phyloP scores from a whole-genome alignment of 495 filamentous ascomycete species.

The Penicillium diatomitis region DNA sequence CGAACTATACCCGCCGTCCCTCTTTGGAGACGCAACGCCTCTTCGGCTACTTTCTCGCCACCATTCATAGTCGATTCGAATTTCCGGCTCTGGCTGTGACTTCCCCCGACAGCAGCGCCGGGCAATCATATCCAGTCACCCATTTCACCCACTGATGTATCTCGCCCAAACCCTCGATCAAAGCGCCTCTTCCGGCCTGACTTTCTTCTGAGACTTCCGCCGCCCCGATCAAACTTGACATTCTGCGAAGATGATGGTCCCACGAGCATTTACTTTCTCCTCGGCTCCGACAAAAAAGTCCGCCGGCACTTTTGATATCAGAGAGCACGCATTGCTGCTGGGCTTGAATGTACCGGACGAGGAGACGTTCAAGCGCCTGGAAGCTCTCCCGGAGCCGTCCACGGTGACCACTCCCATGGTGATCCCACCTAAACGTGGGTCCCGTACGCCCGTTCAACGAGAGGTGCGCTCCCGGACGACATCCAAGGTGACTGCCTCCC shows the following conservation, averaged over 20 bases:
- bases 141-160: conserved; percentile 31
- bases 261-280: conserved; percentile 34
- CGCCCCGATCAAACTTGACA: neutral
- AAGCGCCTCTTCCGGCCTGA: conserved; percentile 38
- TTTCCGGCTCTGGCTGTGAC: conserved; percentile 1
- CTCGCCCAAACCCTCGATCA: conserved; percentile 39
- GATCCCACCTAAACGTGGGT: conserved; percentile 33
- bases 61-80: conserved; percentile 3
- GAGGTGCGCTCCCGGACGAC: conserved; percentile 12
- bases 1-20: neutral
- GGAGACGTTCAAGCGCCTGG: conserved; percentile 7
- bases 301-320: conserved; percentile 11
- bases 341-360: conserved; percentile 8
- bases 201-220: conserved; percentile 1
- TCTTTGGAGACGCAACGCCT: neutral
- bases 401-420: conserved; percentile 30
- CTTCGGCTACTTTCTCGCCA: neutral
- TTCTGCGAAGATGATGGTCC: conserved; percentile 37
- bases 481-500: conserved; percentile 16
- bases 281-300: conserved; percentile 21
- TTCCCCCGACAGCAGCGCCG: conserved; percentile 5
- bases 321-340: conserved; percentile 3
- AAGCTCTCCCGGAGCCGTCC: neutral
- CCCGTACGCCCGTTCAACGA: conserved; percentile 16
- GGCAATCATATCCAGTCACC: conserved; percentile 1